Conservation (phyloP, 495 filamentous ascomycete species). For the Penicillium malachiteum region DNA sequence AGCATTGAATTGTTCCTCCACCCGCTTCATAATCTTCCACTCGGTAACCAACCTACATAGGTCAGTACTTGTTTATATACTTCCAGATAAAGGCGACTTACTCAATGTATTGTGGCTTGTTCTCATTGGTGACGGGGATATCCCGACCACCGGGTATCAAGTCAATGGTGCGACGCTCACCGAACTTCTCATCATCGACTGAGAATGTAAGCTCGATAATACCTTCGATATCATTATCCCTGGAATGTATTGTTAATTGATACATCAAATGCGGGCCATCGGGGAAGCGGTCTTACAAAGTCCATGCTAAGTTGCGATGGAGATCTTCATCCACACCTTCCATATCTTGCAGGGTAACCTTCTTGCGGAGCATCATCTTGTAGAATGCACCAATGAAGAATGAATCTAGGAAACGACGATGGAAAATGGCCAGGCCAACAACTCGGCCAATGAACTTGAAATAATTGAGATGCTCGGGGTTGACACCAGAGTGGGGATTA, state of each 20-base stretch:
- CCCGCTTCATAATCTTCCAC: constrained; percentile 98
- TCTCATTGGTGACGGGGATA: constrained; percentile 94
- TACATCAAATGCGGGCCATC: background rate
- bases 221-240: constrained; percentile 91
- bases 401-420: constrained; percentile 94
- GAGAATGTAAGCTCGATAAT: constrained; percentile 93
- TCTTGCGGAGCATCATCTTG: constrained; percentile 98
- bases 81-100: constrained; percentile 38
- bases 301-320: constrained; percentile 94
- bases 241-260: constrained; percentile 18
- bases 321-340: constrained; percentile 98
- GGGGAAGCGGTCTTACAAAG: constrained; percentile 55
- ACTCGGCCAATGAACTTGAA: constrained; percentile 99
- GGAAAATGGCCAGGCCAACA: constrained; percentile 97
- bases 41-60: constrained; percentile 77
- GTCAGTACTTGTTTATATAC: constrained; percentile 1
- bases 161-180: constrained; percentile 87
- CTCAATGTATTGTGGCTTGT: constrained; percentile 94
- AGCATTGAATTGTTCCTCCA: constrained; percentile 96
- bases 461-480: constrained; percentile 98
- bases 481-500: constrained; percentile 99
- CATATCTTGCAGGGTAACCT: constrained; percentile 91
- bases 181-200: constrained; percentile 96
- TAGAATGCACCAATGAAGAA: constrained; percentile 99
- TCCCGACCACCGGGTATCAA: constrained; percentile 87